A percentile compares a stretch with the other conserved stretches of the same genome.
Evolutionary conservation across 208 protist species (phyloP).

Genomic region (Trypanosoma cruzi): DNA sequence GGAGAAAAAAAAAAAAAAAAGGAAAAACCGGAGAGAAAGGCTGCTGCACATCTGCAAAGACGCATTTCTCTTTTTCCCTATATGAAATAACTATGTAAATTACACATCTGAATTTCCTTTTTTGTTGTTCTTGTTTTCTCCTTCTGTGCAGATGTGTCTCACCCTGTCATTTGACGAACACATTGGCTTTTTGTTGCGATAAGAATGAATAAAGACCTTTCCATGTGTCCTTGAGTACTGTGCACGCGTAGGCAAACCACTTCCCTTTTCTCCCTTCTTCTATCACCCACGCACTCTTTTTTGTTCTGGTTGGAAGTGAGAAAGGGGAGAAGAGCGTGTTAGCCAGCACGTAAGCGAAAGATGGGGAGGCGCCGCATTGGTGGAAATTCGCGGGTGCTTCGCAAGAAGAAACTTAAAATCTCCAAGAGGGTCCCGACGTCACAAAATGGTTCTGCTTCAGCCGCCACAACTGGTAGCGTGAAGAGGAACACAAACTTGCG

Average conservation of each 20-base stretch:
- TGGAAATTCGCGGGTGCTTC: slow-evolving; percentile 30
- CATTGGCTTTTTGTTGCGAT: not conserved
- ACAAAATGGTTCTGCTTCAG: not conserved
- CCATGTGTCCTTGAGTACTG: not conserved
- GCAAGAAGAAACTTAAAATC: slow-evolving; percentile 42
- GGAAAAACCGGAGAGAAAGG: not conserved
- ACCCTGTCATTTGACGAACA: not conserved
- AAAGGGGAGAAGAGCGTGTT: not conserved
- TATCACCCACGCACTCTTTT: slow-evolving; percentile 10
- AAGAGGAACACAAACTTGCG: slow-evolving; percentile 23
- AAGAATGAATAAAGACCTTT: not conserved
- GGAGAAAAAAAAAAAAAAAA: not conserved
- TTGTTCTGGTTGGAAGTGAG: slow-evolving; percentile 6
- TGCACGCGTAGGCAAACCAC: too few species aligned
- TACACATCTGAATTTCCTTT: not conserved
- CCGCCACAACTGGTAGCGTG: not conserved
- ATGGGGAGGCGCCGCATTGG: slow-evolving; percentile 33
- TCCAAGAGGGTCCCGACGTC: slow-evolving; percentile 30
- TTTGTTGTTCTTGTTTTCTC: slow-evolving; percentile 10
- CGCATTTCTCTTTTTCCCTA: not conserved
- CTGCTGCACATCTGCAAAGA: not conserved
- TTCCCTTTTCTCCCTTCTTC: not conserved
- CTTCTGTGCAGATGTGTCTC: not conserved
- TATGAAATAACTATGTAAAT: not conserved
- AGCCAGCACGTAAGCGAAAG: not conserved